A percentile compares a stretch with the other conserved stretches of the same genome.
Evolutionary conservation across 2,329 filamentous ascomycete genomes (phyloP).

Genomic region (Rutstroemia sydowiana): DNA sequence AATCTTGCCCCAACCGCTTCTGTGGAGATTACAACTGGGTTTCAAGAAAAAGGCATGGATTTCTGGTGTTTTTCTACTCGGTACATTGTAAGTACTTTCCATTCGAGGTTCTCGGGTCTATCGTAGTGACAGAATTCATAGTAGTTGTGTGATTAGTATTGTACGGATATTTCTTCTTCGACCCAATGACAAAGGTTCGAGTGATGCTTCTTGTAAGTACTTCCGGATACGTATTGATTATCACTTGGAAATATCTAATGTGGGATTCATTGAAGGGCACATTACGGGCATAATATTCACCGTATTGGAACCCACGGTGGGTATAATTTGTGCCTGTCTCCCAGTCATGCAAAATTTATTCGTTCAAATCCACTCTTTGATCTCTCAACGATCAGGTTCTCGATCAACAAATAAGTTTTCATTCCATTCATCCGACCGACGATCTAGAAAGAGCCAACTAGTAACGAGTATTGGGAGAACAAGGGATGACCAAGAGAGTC

Average conservation of each 20-base stretch:
- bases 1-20: neutral
- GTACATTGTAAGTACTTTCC: neutral
- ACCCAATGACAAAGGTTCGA: neutral
- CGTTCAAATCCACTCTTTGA: neutral
- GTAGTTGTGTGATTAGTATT: neutral
- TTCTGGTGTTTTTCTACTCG: neutral
- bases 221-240: neutral
- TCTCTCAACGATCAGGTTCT: neutral
- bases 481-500: too few species aligned
- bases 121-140: neutral
- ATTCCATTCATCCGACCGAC: too few species aligned
- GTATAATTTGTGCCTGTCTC: neutral
- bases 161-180: neutral
- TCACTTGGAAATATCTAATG: neutral
- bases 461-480: too few species aligned
- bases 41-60: neutral
- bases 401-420: too few species aligned
- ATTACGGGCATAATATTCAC: neutral
- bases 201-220: neutral
- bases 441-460: too few species aligned
- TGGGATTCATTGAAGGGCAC: neutral
- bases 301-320: neutral
- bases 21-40: neutral
- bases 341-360: neutral
- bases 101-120: neutral